These are phyloP conservation scores for Laetiporus sulphureus DNA, from an alignment of 1,284 basidiomycete genomes.

Conservation along the genomic window DNA sequence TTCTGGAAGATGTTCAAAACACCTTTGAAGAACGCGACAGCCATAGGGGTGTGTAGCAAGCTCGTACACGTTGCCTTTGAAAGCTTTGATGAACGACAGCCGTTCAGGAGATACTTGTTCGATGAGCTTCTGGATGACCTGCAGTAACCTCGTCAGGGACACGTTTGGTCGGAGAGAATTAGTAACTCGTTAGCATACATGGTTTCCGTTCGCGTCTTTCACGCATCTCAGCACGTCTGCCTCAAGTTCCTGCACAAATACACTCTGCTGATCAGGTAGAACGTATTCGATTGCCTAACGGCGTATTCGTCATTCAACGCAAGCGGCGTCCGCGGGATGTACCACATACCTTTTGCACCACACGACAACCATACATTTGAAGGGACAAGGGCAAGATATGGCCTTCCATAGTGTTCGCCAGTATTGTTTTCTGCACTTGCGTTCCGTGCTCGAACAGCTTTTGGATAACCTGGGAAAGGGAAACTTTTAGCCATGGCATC, in stretches of 20 bases:
- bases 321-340: background rate
- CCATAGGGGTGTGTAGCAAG: slow-evolving; percentile 91
- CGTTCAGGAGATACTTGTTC: slow-evolving; percentile 73
- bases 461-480: slow-evolving; percentile 75
- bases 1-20: slow-evolving; percentile 80
- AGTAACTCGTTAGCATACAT: slow-evolving; percentile 44
- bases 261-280: slow-evolving; percentile 68
- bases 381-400: slow-evolving; percentile 76
- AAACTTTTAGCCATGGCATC: slow-evolving; percentile 7
- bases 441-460: slow-evolving; percentile 92
- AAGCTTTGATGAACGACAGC: slow-evolving; percentile 73
- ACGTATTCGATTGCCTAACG: slow-evolving; percentile 80
- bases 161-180: too few species aligned
- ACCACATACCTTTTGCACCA: slow-evolving; percentile 74
- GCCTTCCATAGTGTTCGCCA: slow-evolving; percentile 76
- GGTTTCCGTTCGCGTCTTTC: slow-evolving; percentile 92
- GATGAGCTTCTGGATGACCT: slow-evolving; percentile 82
- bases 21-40: slow-evolving; percentile 92
- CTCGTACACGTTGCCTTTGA: slow-evolving; percentile 79
- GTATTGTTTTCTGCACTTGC: slow-evolving; percentile 62
- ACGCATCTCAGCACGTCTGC: slow-evolving; percentile 83
- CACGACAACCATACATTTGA: slow-evolving; percentile 97
- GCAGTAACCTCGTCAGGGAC: slow-evolving; percentile 5
- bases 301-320: slow-evolving; percentile 5
- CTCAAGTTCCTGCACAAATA: slow-evolving; percentile 78